Evolutionary conservation across 2,329 filamentous ascomycete genomes (phyloP), one percentile per base, ranked within the genome.

Genomic region (Trichophyton equinum): DNA sequence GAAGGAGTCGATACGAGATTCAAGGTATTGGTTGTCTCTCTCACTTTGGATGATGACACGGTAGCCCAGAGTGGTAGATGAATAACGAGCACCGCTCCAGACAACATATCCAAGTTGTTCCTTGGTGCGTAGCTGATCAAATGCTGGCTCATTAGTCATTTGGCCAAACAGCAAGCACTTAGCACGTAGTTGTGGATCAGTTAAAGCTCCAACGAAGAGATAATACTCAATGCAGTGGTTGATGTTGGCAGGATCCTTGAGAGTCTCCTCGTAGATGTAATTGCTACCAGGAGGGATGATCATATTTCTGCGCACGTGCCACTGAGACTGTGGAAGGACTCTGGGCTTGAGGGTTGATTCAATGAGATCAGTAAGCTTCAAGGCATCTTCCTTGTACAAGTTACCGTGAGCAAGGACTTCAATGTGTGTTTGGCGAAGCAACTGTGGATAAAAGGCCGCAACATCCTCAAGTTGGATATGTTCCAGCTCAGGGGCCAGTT

Each of bases 51-150:
- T 90, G 64, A 97, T 82, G 65, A 99, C 87, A 4, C 91, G 83
- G 74, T 94, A 94, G 0, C 89, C 89, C 68, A 89, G 86, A 0
- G 87, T 92, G 0, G 88, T 91, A n/a, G 84, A 77, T 60, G 87
- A 84, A 59, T 82, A 81, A 44, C 86, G 80, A 9, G 85, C 80
- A 30, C 90, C 89, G 57, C 88, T 92, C 74, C 92, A 96, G 0
- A 99, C 92, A 59, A 99, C 89, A 68, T 99, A 99, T 11, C 94
- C 94, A 5, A 99, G 85, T 75, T 99, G 92, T 73, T 99, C 92
- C 74, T 97, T 96, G 49, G 94, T 97, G 57, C 94, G 85, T 6
- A 99, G 81, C 72, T 95, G 91, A 74, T 99, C 90, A 70, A 97
- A 99, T 7, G 88, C 88, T 3, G 91, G 91, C 75, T 99, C 94